Evolutionary conservation across 192 early-diverging fungal genomes (phyloP), one percentile per base, ranked within the genome.

Genomic region (Backusella macrospora): DNA sequence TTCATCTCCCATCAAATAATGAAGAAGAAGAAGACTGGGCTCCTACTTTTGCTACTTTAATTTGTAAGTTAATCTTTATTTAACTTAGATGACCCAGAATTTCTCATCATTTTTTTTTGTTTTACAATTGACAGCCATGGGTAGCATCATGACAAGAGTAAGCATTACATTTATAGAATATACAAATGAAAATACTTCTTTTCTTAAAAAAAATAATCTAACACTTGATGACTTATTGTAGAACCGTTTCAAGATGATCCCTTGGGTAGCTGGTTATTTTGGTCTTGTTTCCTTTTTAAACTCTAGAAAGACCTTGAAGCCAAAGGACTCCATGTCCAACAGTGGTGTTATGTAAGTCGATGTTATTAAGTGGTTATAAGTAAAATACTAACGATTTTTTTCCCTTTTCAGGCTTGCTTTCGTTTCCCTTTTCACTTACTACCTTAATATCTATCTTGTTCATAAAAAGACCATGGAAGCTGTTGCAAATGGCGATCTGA

Each of bases 201-300:
- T 1, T 43, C 3, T 0, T 4, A 34, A 2, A 34, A 34, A 34
- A 34, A 4, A 39, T 10, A 6, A 21, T 16, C 6, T 34, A 34
- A 29, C 16, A 62, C 5, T 62, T 34, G 21, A n/a, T 26, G 29
- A 39, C 29, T 34, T 62, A 21, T 59, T 45, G 34, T 74, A 81
- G 80, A 81, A 75, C 40, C 68, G 72, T 29, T 81, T 62, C 18
- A 78, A 73, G 46, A 16, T 72, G 3, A 16, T 81, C 15, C 80
- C 80, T 34, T 81, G 80, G 80, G 42, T 78, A 26, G 71, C 80
- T 5, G 40, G 71, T 48, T 81, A 74, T 40, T 81, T 81, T 72
- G 80, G 80, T 21, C 12, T 81, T 45, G 38, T 47, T 26, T 63
- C 80, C 9, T 46, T 64, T 34, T 68, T 81, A 13, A 81, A 81